Base-by-base conservation (phyloP, 768 basidiomycete species). In the Mycena metata region DNA sequence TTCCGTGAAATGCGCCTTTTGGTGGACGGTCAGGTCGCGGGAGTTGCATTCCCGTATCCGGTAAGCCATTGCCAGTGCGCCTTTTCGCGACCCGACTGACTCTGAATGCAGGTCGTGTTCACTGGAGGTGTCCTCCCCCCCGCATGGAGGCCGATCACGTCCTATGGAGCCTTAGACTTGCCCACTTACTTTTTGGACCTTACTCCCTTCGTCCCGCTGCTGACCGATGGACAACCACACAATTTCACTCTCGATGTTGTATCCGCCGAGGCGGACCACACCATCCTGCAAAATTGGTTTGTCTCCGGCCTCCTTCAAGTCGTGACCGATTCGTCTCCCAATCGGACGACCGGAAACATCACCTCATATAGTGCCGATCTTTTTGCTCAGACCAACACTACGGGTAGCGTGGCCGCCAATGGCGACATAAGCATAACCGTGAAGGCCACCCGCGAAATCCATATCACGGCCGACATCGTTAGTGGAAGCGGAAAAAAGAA, bases 131-230 rank as follows among this genome's bases (percentile, higher is more conserved):
- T 93, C 66, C 83, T 87, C 15, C 93, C 92, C 1, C 81, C 86
- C 2, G 84, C 88, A 35, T 94, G 93, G 92, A 85, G 89, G 42
- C 70, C 70, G 7, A 92, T 94, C 76, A 85, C 91, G 1, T 87
- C 92, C 1, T 94, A 93, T 66, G 91, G 92, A 12, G 91, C 91
- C 4, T 79, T 93, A 26, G 92, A 94, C 72, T 83, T 92, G 15
- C 93, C 93, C 2, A 92, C 90, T 2, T 94, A 94, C 76, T 89
- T 89, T 76, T 70, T 94, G 21, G 93, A 94, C 76, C 77, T 93
- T 59, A 93, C 93, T 10, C 91, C 93, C 1, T 94, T 94, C 75
- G 84, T 91, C 0, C 91, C 91, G 8, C 73, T 89, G 21, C 83
- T 95, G 41, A 84, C 89, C 0, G 91, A 92, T 64, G 89, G 90